Percentiles rank a stretch among this genome's conserved stretches.
phyloP scores from a whole-genome alignment of 768 basidiomycete species.

The Amanita subjunquillea region DNA sequence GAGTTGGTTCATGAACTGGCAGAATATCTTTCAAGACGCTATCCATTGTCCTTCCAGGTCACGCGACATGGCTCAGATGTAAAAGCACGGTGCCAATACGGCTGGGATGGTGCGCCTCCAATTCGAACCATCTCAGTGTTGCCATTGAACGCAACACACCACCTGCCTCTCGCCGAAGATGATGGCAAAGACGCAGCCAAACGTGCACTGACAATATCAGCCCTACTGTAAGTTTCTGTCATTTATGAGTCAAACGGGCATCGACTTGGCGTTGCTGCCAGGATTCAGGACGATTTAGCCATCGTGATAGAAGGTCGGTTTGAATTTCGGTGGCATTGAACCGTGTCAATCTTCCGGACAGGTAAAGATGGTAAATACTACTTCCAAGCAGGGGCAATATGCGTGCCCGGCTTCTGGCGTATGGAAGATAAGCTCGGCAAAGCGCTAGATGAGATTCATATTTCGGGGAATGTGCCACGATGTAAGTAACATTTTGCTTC shows the following conservation, averaged over 20 bases:
- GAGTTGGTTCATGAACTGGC: conserved; percentile 62
- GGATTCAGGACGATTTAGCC: conserved; percentile 48
- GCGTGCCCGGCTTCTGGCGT: conserved; percentile 69
- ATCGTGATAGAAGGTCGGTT: conserved; percentile 48
- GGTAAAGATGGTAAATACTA: conserved; percentile 62
- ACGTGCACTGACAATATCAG: conserved; percentile 51
- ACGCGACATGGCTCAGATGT: conserved; percentile 25
- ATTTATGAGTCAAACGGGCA: background rate
- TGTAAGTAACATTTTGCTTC: conserved; percentile 32
- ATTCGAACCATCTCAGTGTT: conserved; percentile 43
- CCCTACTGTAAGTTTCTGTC: conserved; percentile 43
- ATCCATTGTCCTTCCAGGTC: conserved; percentile 46
- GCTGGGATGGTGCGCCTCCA: conserved; percentile 35
- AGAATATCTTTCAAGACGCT: conserved; percentile 54
- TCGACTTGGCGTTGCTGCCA: conserved; percentile 10
- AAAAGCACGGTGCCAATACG: conserved; percentile 11
- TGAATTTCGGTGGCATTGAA: background rate
- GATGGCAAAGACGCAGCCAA: conserved; percentile 28
- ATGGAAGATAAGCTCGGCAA: conserved; percentile 69
- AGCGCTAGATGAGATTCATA: conserved; percentile 63
- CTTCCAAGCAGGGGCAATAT: conserved; percentile 65
- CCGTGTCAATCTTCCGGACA: conserved; percentile 11
- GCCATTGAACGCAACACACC: conserved; percentile 37
- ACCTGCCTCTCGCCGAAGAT: conserved; percentile 30
- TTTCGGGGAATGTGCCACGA: conserved; percentile 59